Conservation (phyloP, 2,329 filamentous ascomycete species). For the Pseudonectria foliicola region DNA sequence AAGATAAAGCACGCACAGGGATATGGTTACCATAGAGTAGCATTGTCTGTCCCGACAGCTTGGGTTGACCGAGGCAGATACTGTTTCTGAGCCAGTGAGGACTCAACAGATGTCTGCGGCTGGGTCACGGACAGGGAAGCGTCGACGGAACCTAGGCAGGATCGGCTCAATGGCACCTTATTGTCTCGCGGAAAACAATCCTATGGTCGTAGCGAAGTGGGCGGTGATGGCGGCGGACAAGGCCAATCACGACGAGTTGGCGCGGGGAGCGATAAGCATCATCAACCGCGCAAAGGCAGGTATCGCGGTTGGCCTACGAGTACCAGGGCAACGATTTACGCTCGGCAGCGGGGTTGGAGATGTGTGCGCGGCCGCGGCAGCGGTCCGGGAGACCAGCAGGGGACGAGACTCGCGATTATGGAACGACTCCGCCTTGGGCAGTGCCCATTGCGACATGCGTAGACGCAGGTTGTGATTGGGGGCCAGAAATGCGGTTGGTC, state of each 20-base stretch:
- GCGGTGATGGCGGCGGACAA: slow-evolving; percentile 14
- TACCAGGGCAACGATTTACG: no score
- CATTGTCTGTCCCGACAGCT: background rate
- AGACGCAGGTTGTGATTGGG: no score
- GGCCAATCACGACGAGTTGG: slow-evolving; percentile 15
- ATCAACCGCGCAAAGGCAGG: slow-evolving; percentile 11
- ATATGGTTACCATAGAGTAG: no score
- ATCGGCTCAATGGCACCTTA: slow-evolving; percentile 8
- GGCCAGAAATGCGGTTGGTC: no score
- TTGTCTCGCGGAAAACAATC: slow-evolving; percentile 13
- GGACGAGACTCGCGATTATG: no score
- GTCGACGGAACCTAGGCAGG: slow-evolving; percentile 4
- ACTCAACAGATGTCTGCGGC: background rate
- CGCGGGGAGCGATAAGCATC: slow-evolving; percentile 15
- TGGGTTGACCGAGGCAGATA: background rate
- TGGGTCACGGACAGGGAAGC: slow-evolving; percentile 1
- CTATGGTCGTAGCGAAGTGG: slow-evolving; percentile 11
- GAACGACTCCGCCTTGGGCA: no score
- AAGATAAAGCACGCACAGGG: no score
- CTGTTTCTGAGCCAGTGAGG: background rate
- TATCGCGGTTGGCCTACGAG: slow-evolving; percentile 1
- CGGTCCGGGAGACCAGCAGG: no score
- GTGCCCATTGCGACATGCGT: no score
- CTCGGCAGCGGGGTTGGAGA: no score
- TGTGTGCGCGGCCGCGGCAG: no score